These are phyloP conservation scores for Aspergillus cristatus DNA, from an alignment of 495 filamentous ascomycete species.

Conservation along the genomic window DNA sequence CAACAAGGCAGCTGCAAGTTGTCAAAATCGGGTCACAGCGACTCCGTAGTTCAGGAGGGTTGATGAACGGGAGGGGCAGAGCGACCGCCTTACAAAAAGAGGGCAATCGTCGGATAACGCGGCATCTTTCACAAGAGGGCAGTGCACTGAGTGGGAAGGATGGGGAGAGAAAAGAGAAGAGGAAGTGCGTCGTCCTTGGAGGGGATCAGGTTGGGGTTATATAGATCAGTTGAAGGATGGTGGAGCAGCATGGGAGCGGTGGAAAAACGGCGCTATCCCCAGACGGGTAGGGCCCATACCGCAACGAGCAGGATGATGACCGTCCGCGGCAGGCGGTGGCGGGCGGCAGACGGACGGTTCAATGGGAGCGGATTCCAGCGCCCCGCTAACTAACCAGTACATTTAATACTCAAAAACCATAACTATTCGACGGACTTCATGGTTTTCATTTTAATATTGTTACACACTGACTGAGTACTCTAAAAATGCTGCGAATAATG, in stretches of 20 bases:
- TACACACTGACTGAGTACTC: no score
- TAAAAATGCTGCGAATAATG: no score
- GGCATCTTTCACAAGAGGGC: slow-evolving; percentile 4
- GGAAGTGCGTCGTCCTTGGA: slow-evolving; percentile 9
- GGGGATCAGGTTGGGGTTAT: slow-evolving; percentile 6
- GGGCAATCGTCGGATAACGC: slow-evolving; percentile 5
- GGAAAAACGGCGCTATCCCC: slow-evolving; percentile 7
- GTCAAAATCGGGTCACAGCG: neutral
- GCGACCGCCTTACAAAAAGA: slow-evolving; percentile 6
- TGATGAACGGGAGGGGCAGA: slow-evolving; percentile 2
- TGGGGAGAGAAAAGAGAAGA: slow-evolving; percentile 4
- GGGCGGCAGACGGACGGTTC: slow-evolving; percentile 5
- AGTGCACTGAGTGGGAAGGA: slow-evolving; percentile 3
- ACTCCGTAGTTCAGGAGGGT: slow-evolving; percentile 2
- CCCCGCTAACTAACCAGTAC: slow-evolving; percentile 12
- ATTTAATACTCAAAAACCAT: no score
- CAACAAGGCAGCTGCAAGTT: no score
- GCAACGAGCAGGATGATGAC: slow-evolving; percentile 1
- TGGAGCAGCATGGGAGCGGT: slow-evolving; percentile 2
- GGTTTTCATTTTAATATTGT: no score
- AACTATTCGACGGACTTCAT: no score
- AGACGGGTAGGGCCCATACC: slow-evolving; percentile 2
- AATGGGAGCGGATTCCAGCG: slow-evolving; percentile 8
- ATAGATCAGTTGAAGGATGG: slow-evolving; percentile 4
- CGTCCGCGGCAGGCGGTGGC: slow-evolving; percentile 4